Evolutionary conservation across 257 asterid species (phyloP), one percentile per base, ranked within the genome.

Genomic region (Jaltomata sinuosa): DNA sequence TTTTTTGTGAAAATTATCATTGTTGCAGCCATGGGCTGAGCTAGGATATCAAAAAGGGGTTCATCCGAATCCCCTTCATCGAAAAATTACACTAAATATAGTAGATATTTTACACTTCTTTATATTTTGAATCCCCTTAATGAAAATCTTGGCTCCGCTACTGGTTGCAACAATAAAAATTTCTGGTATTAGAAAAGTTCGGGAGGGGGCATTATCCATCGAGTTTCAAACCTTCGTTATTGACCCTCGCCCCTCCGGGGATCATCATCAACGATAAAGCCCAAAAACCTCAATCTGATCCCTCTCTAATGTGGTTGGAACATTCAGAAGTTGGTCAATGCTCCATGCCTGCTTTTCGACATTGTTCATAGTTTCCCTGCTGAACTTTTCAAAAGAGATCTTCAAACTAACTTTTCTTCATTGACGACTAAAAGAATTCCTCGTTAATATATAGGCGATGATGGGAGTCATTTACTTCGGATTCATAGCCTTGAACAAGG

Each of bases 391-490:
- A 79, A 65, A 34, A 32, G 2, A 76, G 40, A 45, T 8, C 0
- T 7, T 47, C 22, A 27, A 76, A 76, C 55, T 59, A 38, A 83
- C 68, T 19, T 67, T 38, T 47, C 15, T 67, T 67, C 27, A 21
- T 67, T 14, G 29, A n/a, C 38, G 7, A 65, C 32, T 83, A n/a
- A 57, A 69, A 29, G 0, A 2, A 2, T 84, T 88, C 71, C 14
- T 54, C 19, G 27, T 84, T 86, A 72, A 59, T 52, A 55, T 81
- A 81, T 93, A 96, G 99, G 98, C 98, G 2, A 91, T 91, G 88
- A 97, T 97, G 97, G 99, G 98, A 80, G 92, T 95, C 62, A 87
- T 95, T 79, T 97, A 97, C 85, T 93, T 93, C 84, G 81, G 89
- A 61, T 97, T 94, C 89, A 88, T 97, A 88, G 97, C 99, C 32